Percentiles rank a stretch among this genome's conserved stretches.
These are phyloP conservation scores for Rhodotorula diobovata DNA, from an alignment of 768 basidiomycete genomes.

Conservation along the genomic window DNA sequence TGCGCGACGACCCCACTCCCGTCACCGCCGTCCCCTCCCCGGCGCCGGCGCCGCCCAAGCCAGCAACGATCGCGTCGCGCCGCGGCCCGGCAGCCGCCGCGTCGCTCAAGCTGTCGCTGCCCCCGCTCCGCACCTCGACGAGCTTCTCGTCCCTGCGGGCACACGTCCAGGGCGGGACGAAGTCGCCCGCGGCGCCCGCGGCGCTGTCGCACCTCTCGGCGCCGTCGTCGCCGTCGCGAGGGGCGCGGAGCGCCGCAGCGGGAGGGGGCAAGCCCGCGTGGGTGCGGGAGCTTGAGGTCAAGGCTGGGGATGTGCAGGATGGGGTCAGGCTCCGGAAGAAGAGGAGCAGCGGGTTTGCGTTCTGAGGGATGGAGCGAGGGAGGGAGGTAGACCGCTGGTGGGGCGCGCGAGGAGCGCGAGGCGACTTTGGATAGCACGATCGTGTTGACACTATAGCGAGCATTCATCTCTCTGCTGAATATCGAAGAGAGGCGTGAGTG, in stretches of 20 bases:
- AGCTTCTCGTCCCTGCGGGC: background rate
- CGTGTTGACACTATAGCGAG: no score
- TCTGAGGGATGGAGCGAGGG: no score
- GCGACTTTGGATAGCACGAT: no score
- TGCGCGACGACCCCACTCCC: background rate
- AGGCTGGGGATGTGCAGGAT: background rate
- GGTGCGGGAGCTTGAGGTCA: background rate
- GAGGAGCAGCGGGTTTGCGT: background rate
- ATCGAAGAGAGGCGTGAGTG: no score
- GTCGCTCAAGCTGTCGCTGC: background rate
- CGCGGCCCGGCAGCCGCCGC: background rate
- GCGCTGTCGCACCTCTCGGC: background rate
- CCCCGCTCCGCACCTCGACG: background rate
- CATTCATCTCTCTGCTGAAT: no score
- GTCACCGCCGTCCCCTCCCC: background rate
- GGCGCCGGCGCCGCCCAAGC: background rate
- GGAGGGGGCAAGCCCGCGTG: background rate
- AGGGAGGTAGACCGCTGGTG: no score
- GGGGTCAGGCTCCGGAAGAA: conserved; percentile 2
- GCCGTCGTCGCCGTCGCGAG: background rate
- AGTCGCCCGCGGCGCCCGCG: background rate
- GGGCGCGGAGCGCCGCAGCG: background rate
- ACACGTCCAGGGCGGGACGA: background rate
- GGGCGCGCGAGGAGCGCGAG: no score
- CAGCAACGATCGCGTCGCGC: background rate